Conservation (phyloP, 345 rosid species). For the Aegle marmelos region DNA sequence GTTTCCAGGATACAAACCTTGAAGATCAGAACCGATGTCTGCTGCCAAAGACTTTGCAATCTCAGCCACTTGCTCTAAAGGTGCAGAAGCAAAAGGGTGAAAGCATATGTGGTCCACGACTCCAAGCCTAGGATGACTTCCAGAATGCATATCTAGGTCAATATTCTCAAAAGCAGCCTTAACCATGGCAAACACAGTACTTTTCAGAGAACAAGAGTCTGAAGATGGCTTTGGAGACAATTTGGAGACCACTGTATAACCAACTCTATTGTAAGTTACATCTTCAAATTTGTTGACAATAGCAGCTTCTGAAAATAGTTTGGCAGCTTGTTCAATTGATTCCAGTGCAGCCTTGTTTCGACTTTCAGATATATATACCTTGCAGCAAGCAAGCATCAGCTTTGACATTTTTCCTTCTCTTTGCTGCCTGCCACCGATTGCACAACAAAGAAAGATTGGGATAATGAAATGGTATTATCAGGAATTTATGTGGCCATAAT, state of each 20-base stretch:
- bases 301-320: constrained; percentile 60
- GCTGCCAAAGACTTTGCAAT: constrained; percentile 70
- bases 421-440: constrained; percentile 28
- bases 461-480: constrained; percentile 21
- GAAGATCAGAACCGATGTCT: constrained; percentile 64
- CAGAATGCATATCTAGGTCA: constrained; percentile 61
- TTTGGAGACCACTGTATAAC: constrained; percentile 74
- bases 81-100: constrained; percentile 65
- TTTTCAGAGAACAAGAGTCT: constrained; percentile 42
- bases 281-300: constrained; percentile 86
- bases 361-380: constrained; percentile 84
- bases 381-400: constrained; percentile 74
- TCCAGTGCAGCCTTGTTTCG: constrained; percentile 66
- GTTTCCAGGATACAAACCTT: constrained; percentile 45
- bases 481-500: constrained; percentile 30
- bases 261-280: constrained; percentile 71
- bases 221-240: constrained; percentile 27
- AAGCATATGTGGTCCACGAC: constrained; percentile 93
- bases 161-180: constrained; percentile 67
- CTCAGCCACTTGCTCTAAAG: constrained; percentile 57
- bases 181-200: constrained; percentile 73
- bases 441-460: constrained; percentile 20
- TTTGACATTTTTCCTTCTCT: constrained; percentile 51
- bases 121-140: constrained; percentile 93
- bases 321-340: constrained; percentile 64